Conservation (phyloP, 2,329 filamentous ascomycete species). For the Aureobasidium sp. region DNA sequence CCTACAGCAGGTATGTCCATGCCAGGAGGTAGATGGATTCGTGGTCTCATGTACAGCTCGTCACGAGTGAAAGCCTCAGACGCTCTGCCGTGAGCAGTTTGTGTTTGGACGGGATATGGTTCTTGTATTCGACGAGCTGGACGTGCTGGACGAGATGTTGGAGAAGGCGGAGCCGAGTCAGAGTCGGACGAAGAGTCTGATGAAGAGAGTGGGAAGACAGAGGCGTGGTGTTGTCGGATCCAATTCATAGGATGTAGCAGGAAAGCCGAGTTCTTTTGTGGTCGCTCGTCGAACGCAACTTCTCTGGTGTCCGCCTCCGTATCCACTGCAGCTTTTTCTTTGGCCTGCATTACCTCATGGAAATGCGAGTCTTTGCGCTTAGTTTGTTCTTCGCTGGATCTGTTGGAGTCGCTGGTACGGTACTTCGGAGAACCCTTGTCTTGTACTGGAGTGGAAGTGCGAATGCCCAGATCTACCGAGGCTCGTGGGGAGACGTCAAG, state of each 20-base stretch:
- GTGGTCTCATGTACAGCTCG: neutral
- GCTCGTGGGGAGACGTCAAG: neutral
- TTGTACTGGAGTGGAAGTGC: too few species aligned
- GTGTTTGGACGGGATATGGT: neutral
- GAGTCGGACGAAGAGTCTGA: neutral
- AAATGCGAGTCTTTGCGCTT: slow-evolving; percentile 11
- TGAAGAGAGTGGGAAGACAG: neutral
- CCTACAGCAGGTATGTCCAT: neutral
- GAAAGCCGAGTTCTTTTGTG: neutral
- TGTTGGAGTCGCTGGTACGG: neutral
- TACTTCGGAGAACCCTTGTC: neutral
- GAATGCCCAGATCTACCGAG: neutral
- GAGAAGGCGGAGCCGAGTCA: neutral
- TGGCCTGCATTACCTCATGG: neutral
- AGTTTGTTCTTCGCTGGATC: neutral
- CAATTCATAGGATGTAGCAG: neutral
- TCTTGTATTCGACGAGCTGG: neutral
- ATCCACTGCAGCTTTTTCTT: neutral
- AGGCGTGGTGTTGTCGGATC: neutral
- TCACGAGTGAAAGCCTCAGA: neutral
- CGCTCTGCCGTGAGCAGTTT: neutral
- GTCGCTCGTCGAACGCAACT: neutral
- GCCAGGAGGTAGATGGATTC: neutral
- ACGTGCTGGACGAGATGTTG: neutral
- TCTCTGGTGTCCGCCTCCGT: neutral